Evolutionary conservation across 78 protist species (phyloP).

Genomic region (Cavenderia fasciculata): DNA sequence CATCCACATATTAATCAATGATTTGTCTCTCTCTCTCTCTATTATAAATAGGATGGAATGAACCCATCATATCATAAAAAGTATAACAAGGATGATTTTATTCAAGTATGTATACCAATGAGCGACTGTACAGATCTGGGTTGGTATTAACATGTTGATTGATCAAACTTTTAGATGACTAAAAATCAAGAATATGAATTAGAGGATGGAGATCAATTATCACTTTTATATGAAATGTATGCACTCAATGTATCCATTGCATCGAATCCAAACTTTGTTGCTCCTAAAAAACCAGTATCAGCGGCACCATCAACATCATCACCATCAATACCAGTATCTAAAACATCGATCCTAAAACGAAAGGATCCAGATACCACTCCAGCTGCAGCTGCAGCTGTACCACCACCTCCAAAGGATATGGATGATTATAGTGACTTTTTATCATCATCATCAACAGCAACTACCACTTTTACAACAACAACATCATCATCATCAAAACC

Average conservation of each 20-base stretch:
- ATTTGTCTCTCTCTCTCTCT: neutral
- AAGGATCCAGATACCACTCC: too few species aligned
- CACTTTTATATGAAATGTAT: slow-evolving; percentile 29
- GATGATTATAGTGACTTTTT: too few species aligned
- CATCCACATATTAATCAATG: neutral
- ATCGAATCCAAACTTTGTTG: neutral
- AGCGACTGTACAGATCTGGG: too few species aligned
- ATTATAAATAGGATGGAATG: slow-evolving; percentile 28
- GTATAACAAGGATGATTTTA: slow-evolving; percentile 21
- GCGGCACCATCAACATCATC: slow-evolving; percentile 12
- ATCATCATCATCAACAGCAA: too few species aligned
- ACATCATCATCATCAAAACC: too few species aligned
- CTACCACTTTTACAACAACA: too few species aligned
- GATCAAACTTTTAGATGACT: too few species aligned
- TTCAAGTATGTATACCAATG: too few species aligned
- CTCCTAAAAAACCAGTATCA: neutral
- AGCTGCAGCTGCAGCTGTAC: too few species aligned
- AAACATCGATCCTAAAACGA: neutral
- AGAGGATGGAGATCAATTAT: slow-evolving; percentile 46
- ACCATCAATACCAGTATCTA: neutral
- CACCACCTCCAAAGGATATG: too few species aligned
- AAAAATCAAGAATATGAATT: slow-evolving; percentile 32
- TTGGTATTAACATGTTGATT: too few species aligned
- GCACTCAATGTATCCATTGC: slow-evolving; percentile 3
- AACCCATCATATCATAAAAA: slow-evolving; percentile 55